These are phyloP conservation scores for Xylaria sp. DNA, from an alignment of 2,329 filamentous ascomycete species.

Conservation along the genomic window DNA sequence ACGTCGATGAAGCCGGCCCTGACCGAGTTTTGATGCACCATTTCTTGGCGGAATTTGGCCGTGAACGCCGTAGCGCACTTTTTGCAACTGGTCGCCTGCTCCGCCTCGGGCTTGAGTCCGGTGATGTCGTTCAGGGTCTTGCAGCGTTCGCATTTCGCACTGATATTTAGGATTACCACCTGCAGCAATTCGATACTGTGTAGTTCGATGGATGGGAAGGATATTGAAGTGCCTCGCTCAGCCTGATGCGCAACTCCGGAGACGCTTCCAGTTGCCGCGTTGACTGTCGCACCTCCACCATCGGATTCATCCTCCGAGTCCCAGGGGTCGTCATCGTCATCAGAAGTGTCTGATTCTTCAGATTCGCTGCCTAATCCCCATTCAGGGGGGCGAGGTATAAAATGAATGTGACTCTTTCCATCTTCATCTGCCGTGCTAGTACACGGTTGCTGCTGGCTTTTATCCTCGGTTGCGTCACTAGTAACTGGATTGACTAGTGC, in stretches of 20 bases:
- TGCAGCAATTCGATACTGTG: conserved; percentile 78
- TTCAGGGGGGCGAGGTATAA: conserved; percentile 77
- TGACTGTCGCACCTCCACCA: conserved; percentile 47
- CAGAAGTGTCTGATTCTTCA: conserved; percentile 47
- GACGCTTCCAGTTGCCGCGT: conserved; percentile 24
- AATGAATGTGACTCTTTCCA: conserved; percentile 66
- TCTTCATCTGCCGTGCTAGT: conserved; percentile 35
- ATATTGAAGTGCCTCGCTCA: conserved; percentile 75
- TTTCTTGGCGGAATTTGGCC: conserved; percentile 64
- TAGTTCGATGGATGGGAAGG: conserved; percentile 76
- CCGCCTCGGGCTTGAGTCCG: conserved; percentile 60
- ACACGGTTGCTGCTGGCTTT: conserved; percentile 7
- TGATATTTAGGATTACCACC: conserved; percentile 66
- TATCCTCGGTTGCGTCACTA: not conserved
- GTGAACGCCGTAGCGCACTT: conserved; percentile 60
- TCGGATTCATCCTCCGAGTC: conserved; percentile 53
- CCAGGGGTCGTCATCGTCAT: conserved; percentile 46
- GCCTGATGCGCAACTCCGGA: conserved; percentile 43
- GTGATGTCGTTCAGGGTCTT: conserved; percentile 72
- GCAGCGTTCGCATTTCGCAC: conserved; percentile 78
- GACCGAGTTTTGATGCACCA: conserved; percentile 74
- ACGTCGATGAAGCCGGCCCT: conserved; percentile 79
- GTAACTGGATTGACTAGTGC: not conserved
- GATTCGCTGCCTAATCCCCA: conserved; percentile 60
- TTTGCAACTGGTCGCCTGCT: conserved; percentile 57